Percentiles rank a stretch among this genome's conserved stretches.
Conservation (phyloP, 495 filamentous ascomycete species). For the Penicillium pulvis region DNA sequence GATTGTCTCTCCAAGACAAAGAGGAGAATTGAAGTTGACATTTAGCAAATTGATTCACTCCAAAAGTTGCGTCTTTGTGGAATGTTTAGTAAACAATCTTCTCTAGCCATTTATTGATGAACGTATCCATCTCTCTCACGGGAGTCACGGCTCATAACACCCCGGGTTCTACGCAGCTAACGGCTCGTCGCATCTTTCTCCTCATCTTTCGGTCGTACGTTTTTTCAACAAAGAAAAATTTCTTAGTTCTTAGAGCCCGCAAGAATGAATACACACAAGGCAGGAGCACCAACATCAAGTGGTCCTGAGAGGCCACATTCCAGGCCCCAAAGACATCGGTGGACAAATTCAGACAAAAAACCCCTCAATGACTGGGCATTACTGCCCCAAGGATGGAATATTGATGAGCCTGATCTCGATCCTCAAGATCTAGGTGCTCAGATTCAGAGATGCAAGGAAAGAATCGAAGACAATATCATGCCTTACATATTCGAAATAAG, state of each 20-base stretch:
- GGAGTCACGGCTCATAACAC: too few relatives aligned
- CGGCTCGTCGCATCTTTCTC: background rate
- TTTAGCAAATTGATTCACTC: background rate
- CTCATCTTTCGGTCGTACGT: background rate
- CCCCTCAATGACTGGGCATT: background rate
- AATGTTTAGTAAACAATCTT: too few relatives aligned
- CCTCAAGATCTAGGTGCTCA: slow-evolving; percentile 10
- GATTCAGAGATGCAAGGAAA: slow-evolving; percentile 16
- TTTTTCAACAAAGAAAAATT: background rate
- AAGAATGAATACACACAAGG: background rate
- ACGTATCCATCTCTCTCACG: background rate
- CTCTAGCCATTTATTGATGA: background rate
- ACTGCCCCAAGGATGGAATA: slow-evolving; percentile 2
- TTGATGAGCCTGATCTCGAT: slow-evolving; percentile 2
- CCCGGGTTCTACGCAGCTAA: background rate
- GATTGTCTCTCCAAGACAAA: background rate
- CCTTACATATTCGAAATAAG: slow-evolving; percentile 11
- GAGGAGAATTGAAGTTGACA: background rate
- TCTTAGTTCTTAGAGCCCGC: background rate
- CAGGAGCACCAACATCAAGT: background rate
- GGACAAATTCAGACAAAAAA: background rate
- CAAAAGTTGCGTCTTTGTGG: background rate
- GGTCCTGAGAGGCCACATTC: background rate
- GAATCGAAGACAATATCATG: slow-evolving; percentile 16
- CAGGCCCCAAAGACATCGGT: background rate